A percentile compares a stretch with the other conserved stretches of the same genome.
Evolutionary conservation across 2,329 filamentous ascomycete genomes (phyloP).

Genomic region (Penicillium sp.): DNA sequence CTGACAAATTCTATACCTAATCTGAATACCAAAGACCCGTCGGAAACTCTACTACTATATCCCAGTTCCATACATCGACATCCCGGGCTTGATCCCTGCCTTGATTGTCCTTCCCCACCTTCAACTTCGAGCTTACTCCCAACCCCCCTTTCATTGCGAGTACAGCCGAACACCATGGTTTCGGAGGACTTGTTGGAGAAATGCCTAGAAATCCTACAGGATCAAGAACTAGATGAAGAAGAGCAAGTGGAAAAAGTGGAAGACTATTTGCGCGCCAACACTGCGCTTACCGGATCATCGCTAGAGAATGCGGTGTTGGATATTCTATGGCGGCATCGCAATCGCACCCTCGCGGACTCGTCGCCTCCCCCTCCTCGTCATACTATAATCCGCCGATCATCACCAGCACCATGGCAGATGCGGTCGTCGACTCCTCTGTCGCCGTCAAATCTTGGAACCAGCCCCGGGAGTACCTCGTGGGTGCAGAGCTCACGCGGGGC

Average conservation of each 20-base stretch:
- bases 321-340: slow-evolving; percentile 69
- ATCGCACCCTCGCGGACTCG: slow-evolving; percentile 53
- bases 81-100: background rate
- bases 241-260: slow-evolving; percentile 92
- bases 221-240: slow-evolving; percentile 81
- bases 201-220: slow-evolving; percentile 83
- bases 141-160: background rate
- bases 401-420: slow-evolving; percentile 89
- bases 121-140: slow-evolving; percentile 8
- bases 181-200: slow-evolving; percentile 91
- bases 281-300: slow-evolving; percentile 69
- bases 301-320: slow-evolving; percentile 91
- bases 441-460: slow-evolving; percentile 72
- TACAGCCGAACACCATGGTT: slow-evolving; percentile 64
- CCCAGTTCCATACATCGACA: background rate
- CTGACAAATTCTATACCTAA: slow-evolving; percentile 9
- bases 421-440: slow-evolving; percentile 76
- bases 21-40: background rate
- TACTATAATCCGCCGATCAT: slow-evolving; percentile 84
- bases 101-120: slow-evolving; percentile 3
- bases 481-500: slow-evolving; percentile 71
- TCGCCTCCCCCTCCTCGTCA: slow-evolving; percentile 85
- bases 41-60: background rate
- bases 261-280: slow-evolving; percentile 77
- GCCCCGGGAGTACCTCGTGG: slow-evolving; percentile 80